Evolutionary conservation across 2,329 filamentous ascomycete species (phyloP).

Genomic region (Neonectria faginata): DNA sequence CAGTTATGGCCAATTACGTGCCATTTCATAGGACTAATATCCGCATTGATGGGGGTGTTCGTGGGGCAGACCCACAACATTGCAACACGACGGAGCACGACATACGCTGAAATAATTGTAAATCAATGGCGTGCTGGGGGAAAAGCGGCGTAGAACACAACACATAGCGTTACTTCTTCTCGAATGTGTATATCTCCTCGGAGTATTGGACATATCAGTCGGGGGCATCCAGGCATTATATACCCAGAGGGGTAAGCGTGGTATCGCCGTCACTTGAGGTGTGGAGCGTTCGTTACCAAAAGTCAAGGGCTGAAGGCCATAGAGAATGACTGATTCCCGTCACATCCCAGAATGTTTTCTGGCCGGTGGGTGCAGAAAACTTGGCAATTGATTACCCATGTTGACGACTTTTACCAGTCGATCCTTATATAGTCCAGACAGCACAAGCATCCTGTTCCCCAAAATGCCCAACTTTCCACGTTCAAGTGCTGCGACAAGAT

Average conservation of each 20-base stretch:
- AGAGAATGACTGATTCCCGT: background rate
- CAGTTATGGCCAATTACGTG: background rate
- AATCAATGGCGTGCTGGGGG: background rate
- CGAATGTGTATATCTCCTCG: background rate
- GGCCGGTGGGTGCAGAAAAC: background rate
- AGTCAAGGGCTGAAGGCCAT: background rate
- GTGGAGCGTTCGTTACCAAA: background rate
- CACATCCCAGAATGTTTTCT: background rate
- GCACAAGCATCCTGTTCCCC: background rate
- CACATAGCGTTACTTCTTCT: background rate
- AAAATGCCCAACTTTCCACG: background rate
- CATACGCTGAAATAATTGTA: background rate
- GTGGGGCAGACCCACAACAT: background rate
- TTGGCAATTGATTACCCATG: background rate
- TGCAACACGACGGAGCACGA: background rate
- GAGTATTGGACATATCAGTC: background rate
- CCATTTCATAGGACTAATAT: background rate
- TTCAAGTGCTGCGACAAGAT: background rate
- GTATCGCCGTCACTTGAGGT: background rate
- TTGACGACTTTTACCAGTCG: background rate
- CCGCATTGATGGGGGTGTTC: background rate
- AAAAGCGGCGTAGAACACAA: background rate
- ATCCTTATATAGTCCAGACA: background rate
- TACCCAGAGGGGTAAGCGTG: background rate
- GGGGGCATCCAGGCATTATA: background rate